Evolutionary conservation across 805 yeast species (phyloP), one percentile per base, ranked within the genome.

Genomic region (Metschnikowia noctiluminum): DNA sequence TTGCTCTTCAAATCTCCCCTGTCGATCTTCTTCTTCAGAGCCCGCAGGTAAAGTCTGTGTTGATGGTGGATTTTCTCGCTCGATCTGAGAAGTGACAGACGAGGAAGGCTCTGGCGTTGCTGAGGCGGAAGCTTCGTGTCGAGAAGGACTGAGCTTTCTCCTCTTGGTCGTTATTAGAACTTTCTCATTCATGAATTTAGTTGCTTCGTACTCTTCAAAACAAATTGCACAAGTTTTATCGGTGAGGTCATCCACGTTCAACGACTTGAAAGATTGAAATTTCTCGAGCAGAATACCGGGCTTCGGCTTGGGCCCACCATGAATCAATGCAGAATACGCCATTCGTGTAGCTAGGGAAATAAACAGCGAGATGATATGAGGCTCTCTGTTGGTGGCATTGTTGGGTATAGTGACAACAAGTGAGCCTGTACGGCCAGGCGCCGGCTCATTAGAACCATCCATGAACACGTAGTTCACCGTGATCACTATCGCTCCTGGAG

Each of bases 371-470:
- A 85, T 69, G 34, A 80, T 74, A 35, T 77, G 76, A n/a, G 82
- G 85, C 45, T 84, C 80, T 30, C 82, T 71, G 49, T 80, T 79
- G 14, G 74, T 65, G 0, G 84, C 78, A 38, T 81, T 81, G 56
- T 84, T 82, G n/a, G 90, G 88, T 30, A 85, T 79, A 37, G 84
- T 80, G 56, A 85, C 66, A 32, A 83, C 75, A 34, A 85, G 68
- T 1, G 86, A 77, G 0, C 89, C 89, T 0, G 81, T 68, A 38
- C 78, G 67, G 49, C 58, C 58, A 11, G 58, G 56, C 51, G 69
- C 68, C 4, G 75, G 73, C 14, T 75, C 74, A 51, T 69, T 60
- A 47, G 65, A 63, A 46, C 68, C 71, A 52, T 72, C 76, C 12
- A 74, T 69, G 43, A 70, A 73, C 35, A 69, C 71, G 53, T 71